Conservation (phyloP, 306 rosid genomes). For the Glycine latifolia region DNA sequence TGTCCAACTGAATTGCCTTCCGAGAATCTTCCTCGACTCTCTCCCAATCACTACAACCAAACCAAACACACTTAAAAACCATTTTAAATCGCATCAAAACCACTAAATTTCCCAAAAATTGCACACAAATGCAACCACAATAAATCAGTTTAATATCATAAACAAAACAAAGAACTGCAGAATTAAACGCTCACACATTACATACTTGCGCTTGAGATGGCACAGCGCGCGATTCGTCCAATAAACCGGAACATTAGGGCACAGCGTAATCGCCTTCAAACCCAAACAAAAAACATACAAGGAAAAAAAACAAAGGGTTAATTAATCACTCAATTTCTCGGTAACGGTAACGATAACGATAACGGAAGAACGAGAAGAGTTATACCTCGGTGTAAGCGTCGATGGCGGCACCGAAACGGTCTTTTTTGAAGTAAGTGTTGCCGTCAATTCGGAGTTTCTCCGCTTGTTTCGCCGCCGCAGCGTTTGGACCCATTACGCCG, state of each 20-base stretch:
- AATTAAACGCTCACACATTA: slow-evolving; percentile 54
- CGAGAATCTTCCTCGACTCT: slow-evolving; percentile 87
- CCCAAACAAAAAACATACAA: neutral
- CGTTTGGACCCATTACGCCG: slow-evolving; percentile 60
- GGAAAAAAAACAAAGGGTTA: neutral
- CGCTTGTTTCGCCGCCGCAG: slow-evolving; percentile 61
- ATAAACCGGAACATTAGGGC: slow-evolving; percentile 82
- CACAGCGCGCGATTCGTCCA: slow-evolving; percentile 94
- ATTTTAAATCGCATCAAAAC: neutral
- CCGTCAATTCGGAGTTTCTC: slow-evolving; percentile 76
- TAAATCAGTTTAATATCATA: neutral
- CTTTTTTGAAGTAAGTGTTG: slow-evolving; percentile 79
- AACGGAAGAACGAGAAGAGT: too few species aligned
- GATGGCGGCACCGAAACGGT: slow-evolving; percentile 84
- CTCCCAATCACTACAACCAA: slow-evolving; percentile 79
- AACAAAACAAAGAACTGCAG: neutral
- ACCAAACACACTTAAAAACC: neutral
- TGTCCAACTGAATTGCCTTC: slow-evolving; percentile 82
- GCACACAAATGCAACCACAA: neutral
- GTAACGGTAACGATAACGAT: too few species aligned
- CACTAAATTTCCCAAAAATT: neutral
- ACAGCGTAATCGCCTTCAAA: slow-evolving; percentile 60
- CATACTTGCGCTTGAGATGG: slow-evolving; percentile 93
- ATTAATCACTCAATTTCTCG: neutral
- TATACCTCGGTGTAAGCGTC: slow-evolving; percentile 93